A percentile compares a stretch with the other conserved stretches of the same genome.
Conservation (phyloP, 345 rosid species). For the Citrus cavaleriei region DNA sequence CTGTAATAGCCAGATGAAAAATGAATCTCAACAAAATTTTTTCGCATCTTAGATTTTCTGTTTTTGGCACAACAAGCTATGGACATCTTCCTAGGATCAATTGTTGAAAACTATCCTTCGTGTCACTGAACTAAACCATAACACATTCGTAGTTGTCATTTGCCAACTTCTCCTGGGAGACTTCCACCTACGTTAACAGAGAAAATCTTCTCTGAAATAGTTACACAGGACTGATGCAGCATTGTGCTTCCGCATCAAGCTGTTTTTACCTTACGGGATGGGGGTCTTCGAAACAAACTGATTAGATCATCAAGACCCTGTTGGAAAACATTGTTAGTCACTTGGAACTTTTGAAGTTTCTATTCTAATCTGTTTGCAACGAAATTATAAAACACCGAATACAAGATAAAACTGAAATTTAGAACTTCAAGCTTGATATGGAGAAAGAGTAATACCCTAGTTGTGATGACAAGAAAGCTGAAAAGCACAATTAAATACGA, state of each 20-base stretch:
- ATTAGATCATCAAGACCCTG: conserved; percentile 97
- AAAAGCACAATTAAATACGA: conserved; percentile 86
- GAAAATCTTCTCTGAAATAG: neutral
- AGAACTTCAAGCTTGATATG: neutral
- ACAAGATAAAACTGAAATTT: neutral
- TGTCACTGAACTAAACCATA: conserved; percentile 10
- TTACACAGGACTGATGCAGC: neutral
- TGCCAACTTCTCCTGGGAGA: conserved; percentile 6
- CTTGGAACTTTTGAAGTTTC: neutral
- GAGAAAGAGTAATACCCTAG: conserved; percentile 56
- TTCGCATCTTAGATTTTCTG: conserved; percentile 14
- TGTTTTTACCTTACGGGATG: conserved; percentile 80
- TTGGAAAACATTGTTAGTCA: conserved; percentile 10
- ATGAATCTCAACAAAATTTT: conserved; percentile 17
- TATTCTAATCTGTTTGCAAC: neutral
- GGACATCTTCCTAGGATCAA: conserved; percentile 19
- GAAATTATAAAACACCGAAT: neutral
- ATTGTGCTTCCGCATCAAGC: conserved; percentile 31
- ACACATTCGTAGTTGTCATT: neutral
- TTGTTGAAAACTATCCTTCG: conserved; percentile 6
- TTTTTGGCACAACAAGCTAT: conserved; percentile 13
- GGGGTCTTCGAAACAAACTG: conserved; percentile 87
- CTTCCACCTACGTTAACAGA: conserved; percentile 15
- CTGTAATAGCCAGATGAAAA: neutral
- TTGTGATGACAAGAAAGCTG: conserved; percentile 89